A percentile compares a stretch with the other conserved stretches of the same genome.
Evolutionary conservation across 2,329 filamentous ascomycete species (phyloP).

Genomic region (Fusarium albosuccineum): DNA sequence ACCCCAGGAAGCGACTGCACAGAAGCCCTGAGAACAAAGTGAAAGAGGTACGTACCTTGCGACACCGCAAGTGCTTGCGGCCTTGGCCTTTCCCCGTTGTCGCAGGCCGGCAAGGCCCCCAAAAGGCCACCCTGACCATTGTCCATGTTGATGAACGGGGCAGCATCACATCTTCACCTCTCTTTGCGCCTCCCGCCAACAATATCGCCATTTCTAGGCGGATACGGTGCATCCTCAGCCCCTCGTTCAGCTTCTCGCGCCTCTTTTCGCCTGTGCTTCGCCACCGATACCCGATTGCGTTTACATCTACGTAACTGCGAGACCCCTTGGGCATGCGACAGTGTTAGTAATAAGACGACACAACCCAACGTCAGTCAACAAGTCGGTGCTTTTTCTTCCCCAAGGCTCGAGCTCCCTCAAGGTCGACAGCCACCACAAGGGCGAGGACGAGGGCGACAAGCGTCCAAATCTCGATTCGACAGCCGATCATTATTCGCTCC

Average conservation of each 20-base stretch:
- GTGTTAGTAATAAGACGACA: constrained; percentile 43
- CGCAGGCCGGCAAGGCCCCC: constrained; percentile 27
- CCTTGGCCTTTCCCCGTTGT: constrained; percentile 17
- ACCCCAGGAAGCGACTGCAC: constrained; percentile 2
- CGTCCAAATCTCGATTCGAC: constrained; percentile 23
- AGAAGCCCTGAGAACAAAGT: constrained; percentile 8
- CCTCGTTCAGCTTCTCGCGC: constrained; percentile 2
- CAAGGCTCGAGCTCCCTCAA: constrained; percentile 24
- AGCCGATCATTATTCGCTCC: constrained; percentile 15
- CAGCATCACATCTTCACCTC: constrained; percentile 19
- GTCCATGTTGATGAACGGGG: constrained; percentile 32
- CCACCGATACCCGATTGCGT: constrained; percentile 10
- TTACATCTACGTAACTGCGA: constrained; percentile 4
- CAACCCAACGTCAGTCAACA: constrained; percentile 40
- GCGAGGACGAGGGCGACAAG: constrained; percentile 8
- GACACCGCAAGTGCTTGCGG: constrained; percentile 37
- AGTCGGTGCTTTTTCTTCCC: constrained; percentile 31
- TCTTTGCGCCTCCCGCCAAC: constrained; percentile 17
- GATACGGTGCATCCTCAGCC: background rate
- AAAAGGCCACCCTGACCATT: constrained; percentile 45
- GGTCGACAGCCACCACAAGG: constrained; percentile 26
- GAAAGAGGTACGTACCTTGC: constrained; percentile 30
- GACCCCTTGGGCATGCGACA: constrained; percentile 36
- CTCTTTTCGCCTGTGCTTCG: background rate
- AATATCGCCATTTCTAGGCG: constrained; percentile 5